Evolutionary conservation across 768 basidiomycete species (phyloP).

Genomic region (Grammothele lineata): DNA sequence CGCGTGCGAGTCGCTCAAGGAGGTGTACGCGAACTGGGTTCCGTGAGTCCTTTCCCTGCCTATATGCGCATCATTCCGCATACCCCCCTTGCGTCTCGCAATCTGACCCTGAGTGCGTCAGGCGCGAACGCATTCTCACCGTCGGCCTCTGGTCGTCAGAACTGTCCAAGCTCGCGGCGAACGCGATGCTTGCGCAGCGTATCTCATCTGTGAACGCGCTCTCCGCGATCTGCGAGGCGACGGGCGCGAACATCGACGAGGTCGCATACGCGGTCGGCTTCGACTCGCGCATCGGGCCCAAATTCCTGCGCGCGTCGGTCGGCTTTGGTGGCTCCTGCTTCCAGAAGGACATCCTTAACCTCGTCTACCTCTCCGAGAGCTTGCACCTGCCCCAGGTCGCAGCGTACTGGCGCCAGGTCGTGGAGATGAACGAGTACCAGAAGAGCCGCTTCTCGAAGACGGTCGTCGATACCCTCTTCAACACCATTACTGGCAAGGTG

Average conservation of each 20-base stretch:
- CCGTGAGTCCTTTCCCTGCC: constrained; percentile 50
- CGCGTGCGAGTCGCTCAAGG: constrained; percentile 71
- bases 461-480: constrained; percentile 97
- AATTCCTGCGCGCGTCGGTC: constrained; percentile 92
- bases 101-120: constrained; percentile 22
- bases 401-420: constrained; percentile 95
- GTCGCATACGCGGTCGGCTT: constrained; percentile 92
- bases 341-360: constrained; percentile 99
- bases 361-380: constrained; percentile 95
- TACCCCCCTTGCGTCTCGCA: neutral
- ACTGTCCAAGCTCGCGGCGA: constrained; percentile 96
- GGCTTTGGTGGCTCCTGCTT: constrained; percentile 99
- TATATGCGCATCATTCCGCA: neutral
- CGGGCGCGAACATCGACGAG: constrained; percentile 98
- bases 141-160: constrained; percentile 99
- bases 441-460: constrained; percentile 93
- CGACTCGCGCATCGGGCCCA: constrained; percentile 89
- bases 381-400: constrained; percentile 95
- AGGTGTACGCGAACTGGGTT: constrained; percentile 97
- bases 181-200: constrained; percentile 98
- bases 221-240: constrained; percentile 97
- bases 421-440: constrained; percentile 98
- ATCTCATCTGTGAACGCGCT: constrained; percentile 98
- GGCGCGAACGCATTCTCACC: constrained; percentile 75
- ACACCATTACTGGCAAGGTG: constrained; percentile 94